Evolutionary conservation across 2,329 filamentous ascomycete genomes (phyloP).

Genomic region (Monosporascus sp.): DNA sequence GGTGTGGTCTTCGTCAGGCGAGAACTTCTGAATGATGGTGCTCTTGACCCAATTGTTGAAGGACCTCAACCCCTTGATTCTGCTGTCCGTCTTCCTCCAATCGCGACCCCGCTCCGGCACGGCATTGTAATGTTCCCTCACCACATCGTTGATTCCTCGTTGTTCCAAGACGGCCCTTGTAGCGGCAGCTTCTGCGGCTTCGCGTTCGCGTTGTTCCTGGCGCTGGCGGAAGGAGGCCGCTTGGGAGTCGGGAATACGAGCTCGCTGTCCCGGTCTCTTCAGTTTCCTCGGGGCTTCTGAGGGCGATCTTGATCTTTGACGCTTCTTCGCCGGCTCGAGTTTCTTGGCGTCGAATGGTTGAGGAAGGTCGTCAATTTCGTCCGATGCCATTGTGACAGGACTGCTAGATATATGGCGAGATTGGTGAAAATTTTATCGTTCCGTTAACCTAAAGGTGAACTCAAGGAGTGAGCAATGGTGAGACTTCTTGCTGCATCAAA

Average conservation of each 20-base stretch:
- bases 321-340: constrained; percentile 54
- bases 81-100: constrained; percentile 89
- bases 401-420: not conserved
- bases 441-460: too few species aligned
- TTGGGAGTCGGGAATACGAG: constrained; percentile 62
- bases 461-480: too few species aligned
- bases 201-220: constrained; percentile 51
- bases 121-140: constrained; percentile 91
- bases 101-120: constrained; percentile 90
- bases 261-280: constrained; percentile 63
- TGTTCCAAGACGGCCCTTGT: constrained; percentile 36
- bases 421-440: too few species aligned
- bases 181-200: constrained; percentile 32
- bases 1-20: constrained; percentile 68
- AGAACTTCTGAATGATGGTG: constrained; percentile 94
- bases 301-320: constrained; percentile 48
- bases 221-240: constrained; percentile 62
- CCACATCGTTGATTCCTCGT: constrained; percentile 73
- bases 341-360: constrained; percentile 57
- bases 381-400: constrained; percentile 27
- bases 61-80: constrained; percentile 87
- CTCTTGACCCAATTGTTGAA: constrained; percentile 99
- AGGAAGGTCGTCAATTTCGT: constrained; percentile 41
- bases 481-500: too few species aligned
- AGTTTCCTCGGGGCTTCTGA: constrained; percentile 50